Conservation (phyloP, 1,284 basidiomycete genomes). For the Ceraceosorus guamensis region DNA sequence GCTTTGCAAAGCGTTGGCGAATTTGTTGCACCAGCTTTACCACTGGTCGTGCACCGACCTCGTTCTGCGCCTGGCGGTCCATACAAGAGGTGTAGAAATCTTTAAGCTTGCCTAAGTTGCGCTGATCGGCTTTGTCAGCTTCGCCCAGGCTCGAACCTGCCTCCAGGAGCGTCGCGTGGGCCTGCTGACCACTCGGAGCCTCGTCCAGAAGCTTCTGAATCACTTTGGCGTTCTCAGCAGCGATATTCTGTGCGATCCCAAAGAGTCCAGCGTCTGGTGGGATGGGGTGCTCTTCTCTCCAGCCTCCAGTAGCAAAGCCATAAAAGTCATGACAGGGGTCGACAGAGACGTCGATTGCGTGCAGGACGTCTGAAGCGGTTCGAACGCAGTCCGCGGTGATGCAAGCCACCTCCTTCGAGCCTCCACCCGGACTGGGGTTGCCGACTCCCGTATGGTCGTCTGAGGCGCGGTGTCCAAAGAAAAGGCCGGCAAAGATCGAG, state of each 20-base stretch:
- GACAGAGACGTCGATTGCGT: constrained; percentile 68
- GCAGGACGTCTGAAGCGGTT: constrained; percentile 72
- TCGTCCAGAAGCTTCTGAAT: constrained; percentile 51
- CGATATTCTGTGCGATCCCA: constrained; percentile 48
- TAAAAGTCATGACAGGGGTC: constrained; percentile 97
- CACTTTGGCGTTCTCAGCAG: constrained; percentile 35
- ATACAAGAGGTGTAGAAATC: constrained; percentile 75
- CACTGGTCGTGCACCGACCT: constrained; percentile 51
- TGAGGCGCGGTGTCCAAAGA: constrained; percentile 52
- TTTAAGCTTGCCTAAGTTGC: constrained; percentile 70
- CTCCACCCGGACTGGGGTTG: constrained; percentile 16
- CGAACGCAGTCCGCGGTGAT: constrained; percentile 72
- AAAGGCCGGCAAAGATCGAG: constrained; percentile 83
- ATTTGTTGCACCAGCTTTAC: constrained; percentile 51
- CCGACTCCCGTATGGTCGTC: constrained; percentile 34
- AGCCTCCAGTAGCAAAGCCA: constrained; percentile 59
- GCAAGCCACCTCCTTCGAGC: constrained; percentile 52
- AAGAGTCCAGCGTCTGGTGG: constrained; percentile 51
- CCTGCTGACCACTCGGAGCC: constrained; percentile 7
- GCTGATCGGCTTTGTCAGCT: constrained; percentile 53
- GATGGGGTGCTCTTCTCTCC: constrained; percentile 33
- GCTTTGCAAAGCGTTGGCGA: constrained; percentile 18
- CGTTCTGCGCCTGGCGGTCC: constrained; percentile 58
- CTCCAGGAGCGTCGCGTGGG: background rate
- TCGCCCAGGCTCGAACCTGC: too few species aligned